Conservation (phyloP, 2,329 filamentous ascomycete species). For the Colletotrichum karsti region DNA sequence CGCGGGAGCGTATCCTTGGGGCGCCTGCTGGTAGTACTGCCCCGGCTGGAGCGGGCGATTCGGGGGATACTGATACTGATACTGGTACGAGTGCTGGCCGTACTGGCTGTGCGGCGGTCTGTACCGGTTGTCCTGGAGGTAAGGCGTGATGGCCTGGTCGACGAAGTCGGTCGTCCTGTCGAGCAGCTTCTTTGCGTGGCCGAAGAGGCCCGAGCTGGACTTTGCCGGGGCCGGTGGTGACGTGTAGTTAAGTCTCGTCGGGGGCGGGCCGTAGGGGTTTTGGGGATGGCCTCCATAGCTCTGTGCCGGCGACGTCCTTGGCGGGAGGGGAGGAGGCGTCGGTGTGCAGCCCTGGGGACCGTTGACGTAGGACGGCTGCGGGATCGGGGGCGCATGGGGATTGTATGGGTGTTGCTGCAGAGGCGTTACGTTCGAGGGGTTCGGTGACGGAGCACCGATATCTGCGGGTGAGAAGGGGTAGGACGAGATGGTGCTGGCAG, state of each 20-base stretch:
- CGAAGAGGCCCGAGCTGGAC: conserved; percentile 36
- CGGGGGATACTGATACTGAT: background rate
- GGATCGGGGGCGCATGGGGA: background rate
- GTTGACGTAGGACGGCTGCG: conserved; percentile 9
- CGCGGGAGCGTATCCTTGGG: conserved; percentile 6
- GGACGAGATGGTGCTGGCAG: background rate
- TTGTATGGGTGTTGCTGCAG: background rate
- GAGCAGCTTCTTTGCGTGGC: conserved; percentile 43
- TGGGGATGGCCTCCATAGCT: background rate
- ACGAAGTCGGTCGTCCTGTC: conserved; percentile 44
- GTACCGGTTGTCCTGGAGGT: conserved; percentile 28
- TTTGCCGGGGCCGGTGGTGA: background rate
- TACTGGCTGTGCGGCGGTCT: conserved; percentile 17
- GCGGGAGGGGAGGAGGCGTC: conserved; percentile 7
- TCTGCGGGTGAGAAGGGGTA: conserved; percentile 14
- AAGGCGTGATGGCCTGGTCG: conserved; percentile 38
- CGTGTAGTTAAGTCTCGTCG: conserved; percentile 1
- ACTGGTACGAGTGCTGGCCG: conserved; percentile 3
- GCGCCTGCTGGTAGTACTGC: conserved; percentile 6
- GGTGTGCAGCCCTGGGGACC: background rate
- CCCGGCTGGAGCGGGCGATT: background rate
- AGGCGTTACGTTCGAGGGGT: background rate
- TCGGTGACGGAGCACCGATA: background rate
- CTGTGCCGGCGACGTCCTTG: background rate
- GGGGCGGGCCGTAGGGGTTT: conserved; percentile 6